A percentile compares a stretch with the other conserved stretches of the same genome.
phyloP scores from a whole-genome alignment of 148 eudicot genomes.

The Camellia japonica region DNA sequence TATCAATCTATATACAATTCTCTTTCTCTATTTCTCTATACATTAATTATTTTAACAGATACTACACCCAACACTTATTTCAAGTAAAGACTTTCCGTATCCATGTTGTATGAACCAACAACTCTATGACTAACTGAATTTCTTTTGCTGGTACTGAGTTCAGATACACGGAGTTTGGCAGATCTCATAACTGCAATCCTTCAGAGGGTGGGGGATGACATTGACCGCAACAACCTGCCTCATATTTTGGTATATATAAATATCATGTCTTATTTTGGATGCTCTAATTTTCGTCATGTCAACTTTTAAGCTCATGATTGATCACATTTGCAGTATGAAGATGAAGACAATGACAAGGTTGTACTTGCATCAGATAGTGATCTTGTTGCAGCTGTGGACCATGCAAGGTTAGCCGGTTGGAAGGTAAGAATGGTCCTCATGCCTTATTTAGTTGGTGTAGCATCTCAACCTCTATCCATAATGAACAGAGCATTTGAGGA shows the following conservation, averaged over 20 bases:
- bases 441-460: neutral
- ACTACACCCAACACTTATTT: too few species aligned
- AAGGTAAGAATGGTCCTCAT: constrained; percentile 51
- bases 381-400: constrained; percentile 95
- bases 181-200: constrained; percentile 80
- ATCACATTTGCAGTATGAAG: constrained; percentile 72
- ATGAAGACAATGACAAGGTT: constrained; percentile 86
- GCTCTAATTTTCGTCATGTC: neutral
- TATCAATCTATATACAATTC: too few species aligned
- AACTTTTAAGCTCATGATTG: constrained; percentile 17
- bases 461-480: neutral
- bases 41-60: too few species aligned
- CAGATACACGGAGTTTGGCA: constrained; percentile 72
- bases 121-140: neutral
- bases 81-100: neutral
- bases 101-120: neutral
- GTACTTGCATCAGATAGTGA: constrained; percentile 84
- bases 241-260: constrained; percentile 61
- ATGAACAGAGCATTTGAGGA: neutral
- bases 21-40: too few species aligned
- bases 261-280: neutral
- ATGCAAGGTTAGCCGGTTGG: constrained; percentile 84
- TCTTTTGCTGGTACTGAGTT: constrained; percentile 19
- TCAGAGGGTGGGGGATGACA: constrained; percentile 88
- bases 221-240: constrained; percentile 74